A percentile compares a stretch with the other conserved stretches of the same genome.
phyloP scores from a whole-genome alignment of 2,329 filamentous ascomycete species.

The Colletotrichum tofieldiae region DNA sequence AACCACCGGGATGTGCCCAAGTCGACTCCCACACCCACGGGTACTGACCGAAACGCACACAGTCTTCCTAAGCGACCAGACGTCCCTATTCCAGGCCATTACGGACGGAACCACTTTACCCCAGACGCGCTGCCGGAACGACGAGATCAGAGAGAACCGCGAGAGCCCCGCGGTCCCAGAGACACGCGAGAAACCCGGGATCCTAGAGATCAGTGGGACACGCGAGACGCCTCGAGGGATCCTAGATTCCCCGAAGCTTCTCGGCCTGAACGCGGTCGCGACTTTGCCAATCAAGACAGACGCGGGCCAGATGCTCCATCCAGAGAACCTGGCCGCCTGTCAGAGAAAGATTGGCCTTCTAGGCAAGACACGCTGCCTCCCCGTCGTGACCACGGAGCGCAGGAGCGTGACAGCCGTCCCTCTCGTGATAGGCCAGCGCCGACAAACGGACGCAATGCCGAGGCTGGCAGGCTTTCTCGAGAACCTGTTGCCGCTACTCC shows the following conservation, averaged over 20 bases:
- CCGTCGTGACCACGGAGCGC: constrained; percentile 53
- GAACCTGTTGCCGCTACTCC: constrained; percentile 45
- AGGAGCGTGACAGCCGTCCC: constrained; percentile 57
- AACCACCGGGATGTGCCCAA: constrained; percentile 52
- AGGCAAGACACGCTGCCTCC: constrained; percentile 52
- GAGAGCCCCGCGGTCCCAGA: constrained; percentile 51
- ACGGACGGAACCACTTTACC: constrained; percentile 61
- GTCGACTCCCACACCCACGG: constrained; percentile 52
- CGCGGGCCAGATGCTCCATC: constrained; percentile 56
- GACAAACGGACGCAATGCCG: constrained; percentile 46
- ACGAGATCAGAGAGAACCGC: constrained; percentile 50
- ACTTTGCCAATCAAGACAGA: constrained; percentile 59
- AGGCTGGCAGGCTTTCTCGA: constrained; percentile 47
- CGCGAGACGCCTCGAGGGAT: constrained; percentile 55
- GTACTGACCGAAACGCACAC: constrained; percentile 26
- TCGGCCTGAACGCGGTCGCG: constrained; percentile 60
- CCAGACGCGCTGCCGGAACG: constrained; percentile 45
- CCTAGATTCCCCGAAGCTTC: constrained; percentile 57
- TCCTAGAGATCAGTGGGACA: constrained; percentile 48
- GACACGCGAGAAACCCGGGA: constrained; percentile 47
- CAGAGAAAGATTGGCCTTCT: constrained; percentile 57
- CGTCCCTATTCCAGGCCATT: constrained; percentile 67
- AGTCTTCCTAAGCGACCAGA: constrained; percentile 72
- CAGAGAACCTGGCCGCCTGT: constrained; percentile 55
- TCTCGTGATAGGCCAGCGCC: constrained; percentile 53